Conservation (phyloP, 306 rosid genomes). For the Cicer yamashitae region DNA sequence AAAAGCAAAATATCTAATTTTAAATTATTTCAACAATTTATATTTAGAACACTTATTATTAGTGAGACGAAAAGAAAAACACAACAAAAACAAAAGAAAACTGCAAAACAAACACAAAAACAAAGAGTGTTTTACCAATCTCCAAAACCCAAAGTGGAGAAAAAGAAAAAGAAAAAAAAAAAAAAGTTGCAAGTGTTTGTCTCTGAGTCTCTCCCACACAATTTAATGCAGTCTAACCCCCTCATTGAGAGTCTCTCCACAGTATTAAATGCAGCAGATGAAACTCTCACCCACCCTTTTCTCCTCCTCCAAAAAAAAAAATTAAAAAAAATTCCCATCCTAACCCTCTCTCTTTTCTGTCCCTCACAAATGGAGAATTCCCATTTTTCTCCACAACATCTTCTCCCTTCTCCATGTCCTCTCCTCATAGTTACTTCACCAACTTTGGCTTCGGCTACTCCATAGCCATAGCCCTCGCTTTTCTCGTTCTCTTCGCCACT, state of each 20-base stretch:
- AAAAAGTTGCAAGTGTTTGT: background rate
- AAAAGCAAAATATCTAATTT: too few relatives aligned
- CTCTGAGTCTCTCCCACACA: background rate
- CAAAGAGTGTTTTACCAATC: too few relatives aligned
- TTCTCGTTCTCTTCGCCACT: constrained; percentile 82
- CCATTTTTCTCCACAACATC: constrained; percentile 29
- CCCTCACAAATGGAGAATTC: constrained; percentile 59
- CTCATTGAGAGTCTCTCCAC: constrained; percentile 19
- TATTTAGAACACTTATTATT: too few relatives aligned
- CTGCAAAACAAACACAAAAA: too few relatives aligned
- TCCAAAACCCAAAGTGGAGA: too few relatives aligned
- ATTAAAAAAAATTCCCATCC: constrained; percentile 33
- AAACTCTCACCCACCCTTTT: constrained; percentile 66
- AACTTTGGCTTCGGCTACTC: constrained; percentile 88
- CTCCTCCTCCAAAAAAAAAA: constrained; percentile 4
- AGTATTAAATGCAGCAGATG: constrained; percentile 83
- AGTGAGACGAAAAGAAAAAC: too few relatives aligned
- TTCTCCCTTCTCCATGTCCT: constrained; percentile 7
- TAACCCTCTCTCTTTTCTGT: constrained; percentile 11
- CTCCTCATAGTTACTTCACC: constrained; percentile 58
- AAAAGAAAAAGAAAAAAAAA: background rate
- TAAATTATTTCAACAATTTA: too few relatives aligned
- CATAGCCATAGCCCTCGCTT: constrained; percentile 87
- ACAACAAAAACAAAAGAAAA: too few relatives aligned
- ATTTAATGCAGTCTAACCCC: constrained; percentile 49